A percentile compares a stretch with the other conserved stretches of the same genome.
Evolutionary conservation across 1,139 yeast species (phyloP).

Genomic region (Petasospora fabianii): DNA sequence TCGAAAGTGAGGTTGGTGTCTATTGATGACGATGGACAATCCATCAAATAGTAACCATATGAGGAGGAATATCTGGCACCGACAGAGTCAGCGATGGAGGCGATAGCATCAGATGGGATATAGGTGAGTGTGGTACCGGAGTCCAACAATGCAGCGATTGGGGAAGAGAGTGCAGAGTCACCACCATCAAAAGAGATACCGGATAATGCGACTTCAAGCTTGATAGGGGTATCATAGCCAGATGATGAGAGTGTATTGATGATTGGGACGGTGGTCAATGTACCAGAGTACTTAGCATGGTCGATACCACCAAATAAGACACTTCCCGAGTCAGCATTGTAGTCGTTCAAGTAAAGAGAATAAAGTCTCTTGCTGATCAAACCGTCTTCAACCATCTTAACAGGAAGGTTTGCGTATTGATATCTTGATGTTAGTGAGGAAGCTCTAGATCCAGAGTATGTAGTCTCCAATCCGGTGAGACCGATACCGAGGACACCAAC

Average conservation of each 20-base stretch:
- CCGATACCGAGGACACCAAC: conserved; percentile 68
- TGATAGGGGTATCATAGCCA: conserved; percentile 31
- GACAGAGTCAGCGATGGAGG: conserved; percentile 36
- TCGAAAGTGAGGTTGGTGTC: conserved; percentile 35
- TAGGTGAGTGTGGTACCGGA: conserved; percentile 65
- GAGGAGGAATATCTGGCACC: conserved; percentile 35
- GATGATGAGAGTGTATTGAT: conserved; percentile 33
- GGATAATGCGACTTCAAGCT: conserved; percentile 44
- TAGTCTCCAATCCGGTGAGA: conserved; percentile 48
- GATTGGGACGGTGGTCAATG: conserved; percentile 42
- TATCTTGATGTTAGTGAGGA: conserved; percentile 13
- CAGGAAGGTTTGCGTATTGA: conserved; percentile 55
- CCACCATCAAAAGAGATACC: conserved; percentile 34
- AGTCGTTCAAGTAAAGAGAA: conserved; percentile 45
- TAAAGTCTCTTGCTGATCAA: conserved; percentile 48
- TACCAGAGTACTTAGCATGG: conserved; percentile 46
- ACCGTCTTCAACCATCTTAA: conserved; percentile 49
- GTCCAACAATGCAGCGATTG: conserved; percentile 51
- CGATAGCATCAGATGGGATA: conserved; percentile 42
- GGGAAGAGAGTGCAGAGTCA: conserved; percentile 26
- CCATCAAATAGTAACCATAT: conserved; percentile 20
- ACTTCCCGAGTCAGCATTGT: conserved; percentile 37
- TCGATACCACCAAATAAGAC: conserved; percentile 60
- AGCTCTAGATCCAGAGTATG: conserved; percentile 28
- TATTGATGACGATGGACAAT: conserved; percentile 12